Percentiles rank a stretch among this genome's conserved stretches.
Conservation (phyloP, 345 rosid genomes). For the Cardiospermum halicacabum region DNA sequence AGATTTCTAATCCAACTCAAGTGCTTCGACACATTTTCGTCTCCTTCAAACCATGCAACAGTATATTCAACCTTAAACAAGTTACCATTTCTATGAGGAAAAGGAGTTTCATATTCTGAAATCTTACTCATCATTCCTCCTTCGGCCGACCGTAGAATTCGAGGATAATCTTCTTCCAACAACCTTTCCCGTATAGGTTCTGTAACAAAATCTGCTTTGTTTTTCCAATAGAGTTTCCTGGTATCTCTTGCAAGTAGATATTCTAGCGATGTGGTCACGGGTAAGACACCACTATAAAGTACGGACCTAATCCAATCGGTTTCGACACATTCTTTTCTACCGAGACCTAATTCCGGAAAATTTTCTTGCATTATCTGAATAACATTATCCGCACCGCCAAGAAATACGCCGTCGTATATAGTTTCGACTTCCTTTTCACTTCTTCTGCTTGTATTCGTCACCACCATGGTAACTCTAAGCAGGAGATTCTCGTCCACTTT, state of each 20-base stretch:
- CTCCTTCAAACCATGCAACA: too few relatives aligned
- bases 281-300: slow-evolving; percentile 46
- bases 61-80: too few relatives aligned
- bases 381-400: slow-evolving; percentile 32
- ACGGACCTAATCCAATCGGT: slow-evolving; percentile 59
- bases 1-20: too few relatives aligned
- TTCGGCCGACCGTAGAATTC: too few relatives aligned
- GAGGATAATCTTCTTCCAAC: too few relatives aligned
- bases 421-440: slow-evolving; percentile 29
- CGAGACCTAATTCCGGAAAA: slow-evolving; percentile 56
- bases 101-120: too few relatives aligned
- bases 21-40: too few relatives aligned
- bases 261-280: slow-evolving; percentile 31
- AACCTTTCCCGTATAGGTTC: too few relatives aligned
- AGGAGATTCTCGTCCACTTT: slow-evolving; percentile 22
- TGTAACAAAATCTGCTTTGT: too few relatives aligned
- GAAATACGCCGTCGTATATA: slow-evolving; percentile 29
- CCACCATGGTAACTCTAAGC: not conserved
- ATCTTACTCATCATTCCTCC: too few relatives aligned
- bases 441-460: slow-evolving; percentile 4
- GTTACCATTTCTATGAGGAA: too few relatives aligned
- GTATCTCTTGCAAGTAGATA: slow-evolving; percentile 40
- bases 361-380: slow-evolving; percentile 34
- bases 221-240: too few relatives aligned
- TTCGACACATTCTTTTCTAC: slow-evolving; percentile 39